phyloP scores from a whole-genome alignment of 2,329 filamentous ascomycete species.

The Polychaeton citri region DNA sequence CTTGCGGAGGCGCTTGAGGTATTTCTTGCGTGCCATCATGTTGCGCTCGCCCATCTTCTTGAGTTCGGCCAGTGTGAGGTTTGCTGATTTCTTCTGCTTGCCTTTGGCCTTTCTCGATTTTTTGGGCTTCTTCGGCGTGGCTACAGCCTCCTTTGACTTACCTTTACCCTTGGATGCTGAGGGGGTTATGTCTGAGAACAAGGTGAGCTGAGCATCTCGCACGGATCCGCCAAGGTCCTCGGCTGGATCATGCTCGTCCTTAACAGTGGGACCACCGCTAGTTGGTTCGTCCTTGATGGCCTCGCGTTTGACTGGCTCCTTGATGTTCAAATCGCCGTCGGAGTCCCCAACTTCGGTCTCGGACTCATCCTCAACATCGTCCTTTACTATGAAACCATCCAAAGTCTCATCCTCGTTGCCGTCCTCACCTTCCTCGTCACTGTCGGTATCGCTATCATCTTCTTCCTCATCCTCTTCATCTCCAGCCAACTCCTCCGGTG shows the following conservation, averaged over 20 bases:
- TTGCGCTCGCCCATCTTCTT: slow-evolving; percentile 55
- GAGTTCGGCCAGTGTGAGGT: slow-evolving; percentile 47
- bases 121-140: slow-evolving; percentile 5
- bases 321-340: background rate
- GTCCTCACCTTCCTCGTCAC: slow-evolving; percentile 38
- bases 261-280: too few relatives aligned
- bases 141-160: slow-evolving; percentile 1
- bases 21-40: slow-evolving; percentile 51
- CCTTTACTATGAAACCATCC: slow-evolving; percentile 42
- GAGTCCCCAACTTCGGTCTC: background rate
- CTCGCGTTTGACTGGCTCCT: background rate
- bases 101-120: slow-evolving; percentile 18
- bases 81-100: slow-evolving; percentile 26
- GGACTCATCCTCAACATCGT: slow-evolving; percentile 16
- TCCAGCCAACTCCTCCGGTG: slow-evolving; percentile 20
- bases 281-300: background rate
- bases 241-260: background rate
- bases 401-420: slow-evolving; percentile 32
- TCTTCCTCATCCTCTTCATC: slow-evolving; percentile 26
- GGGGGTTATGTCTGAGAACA: background rate
- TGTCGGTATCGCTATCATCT: slow-evolving; percentile 24
- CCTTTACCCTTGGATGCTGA: background rate
- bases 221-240: background rate
- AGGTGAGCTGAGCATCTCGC: background rate
- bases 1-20: slow-evolving; percentile 54